These are phyloP conservation scores for Lipomyces yamanashiensis DNA, from an alignment of 805 yeast genomes.

Conservation along the genomic window DNA sequence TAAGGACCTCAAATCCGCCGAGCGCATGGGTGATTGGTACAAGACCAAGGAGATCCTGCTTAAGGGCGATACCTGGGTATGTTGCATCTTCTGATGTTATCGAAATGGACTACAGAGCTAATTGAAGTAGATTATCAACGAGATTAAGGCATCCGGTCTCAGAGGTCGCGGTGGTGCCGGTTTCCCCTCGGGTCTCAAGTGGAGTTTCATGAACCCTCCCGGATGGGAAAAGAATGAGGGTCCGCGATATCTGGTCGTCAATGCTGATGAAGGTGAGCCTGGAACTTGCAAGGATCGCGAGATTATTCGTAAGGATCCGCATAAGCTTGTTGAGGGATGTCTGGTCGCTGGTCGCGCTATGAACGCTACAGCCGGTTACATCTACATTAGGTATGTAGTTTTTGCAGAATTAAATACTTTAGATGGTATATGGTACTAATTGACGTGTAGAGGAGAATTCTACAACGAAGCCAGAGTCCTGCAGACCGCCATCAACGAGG, in stretches of 20 bases:
- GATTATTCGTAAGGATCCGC: slow-evolving; percentile 89
- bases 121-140: slow-evolving; percentile 63
- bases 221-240: slow-evolving; percentile 91
- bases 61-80: slow-evolving; percentile 79
- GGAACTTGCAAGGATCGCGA: slow-evolving; percentile 94
- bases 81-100: neutral
- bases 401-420: no score
- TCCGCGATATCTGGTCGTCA: slow-evolving; percentile 80
- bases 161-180: slow-evolving; percentile 96
- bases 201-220: slow-evolving; percentile 95
- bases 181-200: slow-evolving; percentile 86
- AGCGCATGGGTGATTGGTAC: slow-evolving; percentile 88
- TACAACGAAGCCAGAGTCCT: slow-evolving; percentile 76
- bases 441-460: slow-evolving; percentile 63
- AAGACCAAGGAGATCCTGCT: slow-evolving; percentile 83
- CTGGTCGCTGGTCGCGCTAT: slow-evolving; percentile 85
- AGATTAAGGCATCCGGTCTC: slow-evolving; percentile 80
- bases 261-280: slow-evolving; percentile 95
- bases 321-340: slow-evolving; percentile 91
- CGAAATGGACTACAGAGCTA: neutral
- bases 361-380: slow-evolving; percentile 93
- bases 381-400: slow-evolving; percentile 61
- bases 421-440: no score
- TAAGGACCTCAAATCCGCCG: slow-evolving; percentile 71
- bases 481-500: slow-evolving; percentile 85